Base-by-base conservation (phyloP, 176 grass and related monocot species). In the Rhipidocladum racemiflorum region DNA sequence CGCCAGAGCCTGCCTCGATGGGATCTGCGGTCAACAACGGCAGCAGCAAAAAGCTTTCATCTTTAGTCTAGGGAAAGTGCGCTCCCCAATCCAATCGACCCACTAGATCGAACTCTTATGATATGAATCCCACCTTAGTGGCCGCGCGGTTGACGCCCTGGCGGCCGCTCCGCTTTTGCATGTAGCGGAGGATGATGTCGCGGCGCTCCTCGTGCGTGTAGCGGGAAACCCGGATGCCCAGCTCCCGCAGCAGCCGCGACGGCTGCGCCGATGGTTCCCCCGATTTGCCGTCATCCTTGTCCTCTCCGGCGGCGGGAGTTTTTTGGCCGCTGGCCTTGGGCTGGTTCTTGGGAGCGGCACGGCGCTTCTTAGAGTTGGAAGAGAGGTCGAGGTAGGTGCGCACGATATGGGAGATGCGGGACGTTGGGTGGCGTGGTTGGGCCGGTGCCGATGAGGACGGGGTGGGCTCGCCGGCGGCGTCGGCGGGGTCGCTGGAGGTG, bases 141-240 rank as follows among this genome's bases (percentile, higher is more conserved):
- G 90, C 62, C 51, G 86, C 71, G 63, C 90, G 84, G 54, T 93
- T 85, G 21, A 91, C 76, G 46, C 72, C 82, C 90, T 91, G 92
- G 71, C 95, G 90, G 61, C 68, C 89, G 78, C 85, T 93, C 79
- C 95, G 90, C 87, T 98, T 98, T 83, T 98, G 90, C 92, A 93
- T 95, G 88, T 98, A 98, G 74, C 91, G 93, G 46, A 89, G 78
- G 84, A 98, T 91, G 85, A 98, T 94, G 83, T 95, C 92, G 70
- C 92, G 93, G 74, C 95, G 93, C 78, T 95, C 92, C 87, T 98
- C 95, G 72, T 93, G 85, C 45, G 90, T 91, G 89, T 94, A 98
- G 82, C 92, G 89, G 24, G 84, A 93, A 68, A 98, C 92, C 57
- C 90, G 77, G 40, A 98, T 72, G 25, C 92, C 90, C 79, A 98